Base-by-base conservation (phyloP, 164 flowering plant genomes). In the Piper betle region DNA sequence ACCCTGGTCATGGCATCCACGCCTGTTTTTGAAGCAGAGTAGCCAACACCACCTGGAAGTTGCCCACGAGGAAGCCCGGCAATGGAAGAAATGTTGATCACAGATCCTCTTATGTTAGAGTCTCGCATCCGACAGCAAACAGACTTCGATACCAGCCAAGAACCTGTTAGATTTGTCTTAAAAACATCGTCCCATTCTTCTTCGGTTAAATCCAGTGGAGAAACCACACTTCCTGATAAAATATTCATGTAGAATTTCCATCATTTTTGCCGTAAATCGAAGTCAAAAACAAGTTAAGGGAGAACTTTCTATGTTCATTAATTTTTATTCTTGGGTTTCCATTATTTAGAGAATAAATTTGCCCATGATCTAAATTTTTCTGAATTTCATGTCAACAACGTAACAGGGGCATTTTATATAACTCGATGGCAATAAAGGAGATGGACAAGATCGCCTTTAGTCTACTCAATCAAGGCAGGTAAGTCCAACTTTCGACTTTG, bases 1-100 rank as follows among this genome's bases (percentile, higher is more conserved):
- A 88, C 94, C 94, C 64, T 87, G 17, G 97, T 79, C 73, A 87
- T 13, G 62, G 74, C 38, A 68, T 80, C 75, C 5, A 85, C 12
- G 37, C 69, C 95, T 6, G 82, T 69, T 70, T 90, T 87, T 1
- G 95, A 82, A 53, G 77, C 61, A 64, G 71, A 59, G 68, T 90
- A 90, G 39, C 80, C 86, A 61, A 69, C 59, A 13, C 69, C 80
- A 33, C 97, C 95, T 37, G 84, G 87, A 54, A 78, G 37, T 2
- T 69, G 78, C 9, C 86, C 93, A 13, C 93, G 81, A 52, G 75
- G 12, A 39, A 86, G 78, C 54, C 86, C 95, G 25, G 83, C 73
- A 60, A 82, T 83, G 12, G 96, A 87, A 20, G 89, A 79, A 55
- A 91, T 80, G 39, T 86, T 91, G 69, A 87, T 77, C 38, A 91